A percentile compares a stretch with the other conserved stretches of the same genome.
phyloP scores from a whole-genome alignment of 495 filamentous ascomycete species.

The Apodospora peruviana region DNA sequence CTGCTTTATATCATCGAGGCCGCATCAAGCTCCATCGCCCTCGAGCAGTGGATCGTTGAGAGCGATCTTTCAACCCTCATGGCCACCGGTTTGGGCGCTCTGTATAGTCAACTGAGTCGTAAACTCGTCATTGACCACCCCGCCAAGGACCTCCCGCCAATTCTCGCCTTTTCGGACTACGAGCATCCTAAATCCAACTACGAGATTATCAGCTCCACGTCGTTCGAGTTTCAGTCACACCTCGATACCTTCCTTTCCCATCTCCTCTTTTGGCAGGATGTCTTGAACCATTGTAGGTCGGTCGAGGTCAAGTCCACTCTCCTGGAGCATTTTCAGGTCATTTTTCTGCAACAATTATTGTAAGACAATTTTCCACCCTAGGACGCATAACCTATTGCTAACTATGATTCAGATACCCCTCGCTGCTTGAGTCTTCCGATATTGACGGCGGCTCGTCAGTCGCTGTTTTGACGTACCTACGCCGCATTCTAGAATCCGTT shows the following conservation, averaged over 20 bases:
- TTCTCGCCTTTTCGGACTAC: conserved; percentile 84
- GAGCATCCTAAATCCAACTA: conserved; percentile 52
- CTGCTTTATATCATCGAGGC: conserved; percentile 94
- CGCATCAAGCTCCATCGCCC: conserved; percentile 68
- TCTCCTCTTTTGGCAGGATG: conserved; percentile 95
- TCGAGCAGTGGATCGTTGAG: conserved; percentile 95
- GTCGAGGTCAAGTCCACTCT: conserved; percentile 86
- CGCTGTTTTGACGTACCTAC: conserved; percentile 89
- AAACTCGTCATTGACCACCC: conserved; percentile 59
- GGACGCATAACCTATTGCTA: conserved; percentile 1
- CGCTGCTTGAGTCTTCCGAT: conserved; percentile 92
- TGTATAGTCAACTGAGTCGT: conserved; percentile 93
- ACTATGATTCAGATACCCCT: conserved; percentile 70
- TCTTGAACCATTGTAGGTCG: conserved; percentile 89
- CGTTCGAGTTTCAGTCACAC: conserved; percentile 65
- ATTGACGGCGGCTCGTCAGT: conserved; percentile 94
- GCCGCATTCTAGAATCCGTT: conserved; percentile 81
- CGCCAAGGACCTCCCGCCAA: conserved; percentile 63
- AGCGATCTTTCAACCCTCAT: conserved; percentile 95
- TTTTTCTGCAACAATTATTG: conserved; percentile 93
- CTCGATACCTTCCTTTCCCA: conserved; percentile 93
- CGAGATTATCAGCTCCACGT: conserved; percentile 66
- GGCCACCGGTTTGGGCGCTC: conserved; percentile 89
- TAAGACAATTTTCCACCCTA: conserved; percentile 38
- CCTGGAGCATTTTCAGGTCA: conserved; percentile 92